Evolutionary conservation across 306 rosid species (phyloP), one percentile per base, ranked within the genome.

Genomic region (Neltuma alba): DNA sequence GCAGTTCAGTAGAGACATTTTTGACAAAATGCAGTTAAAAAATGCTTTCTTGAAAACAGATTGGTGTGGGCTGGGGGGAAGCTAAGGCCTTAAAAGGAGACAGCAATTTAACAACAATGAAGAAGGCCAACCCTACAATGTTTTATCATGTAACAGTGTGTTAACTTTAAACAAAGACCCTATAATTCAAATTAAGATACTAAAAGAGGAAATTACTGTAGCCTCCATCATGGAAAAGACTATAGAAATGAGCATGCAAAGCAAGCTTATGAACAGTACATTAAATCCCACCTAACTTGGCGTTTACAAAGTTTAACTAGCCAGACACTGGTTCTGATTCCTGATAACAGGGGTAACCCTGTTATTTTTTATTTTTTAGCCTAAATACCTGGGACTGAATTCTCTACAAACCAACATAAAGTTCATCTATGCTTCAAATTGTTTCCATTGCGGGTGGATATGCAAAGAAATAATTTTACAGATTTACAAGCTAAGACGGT

Each of bases 241-340:
- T 11, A 20, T 18, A 34, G 45, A 64, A 8, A 8, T 38, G 31
- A 66, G 55, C 7, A 81, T 54, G 34, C 20, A 75, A 66, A 74
- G 31, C 63, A 42, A 55, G 65, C 70, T 50, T 18, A 36, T 58
- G 36, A 62, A 81, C 11, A 31, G 64, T n/a, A 67, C 54, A 40
- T 28, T 25, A 67, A 75, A 57, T 75, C 15, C 62, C 64, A 67
- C 55, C 34, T 7, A 57, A 41, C 58, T 64, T 65, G 55, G 16
- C n/a, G 50, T 50, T 52, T 38, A n/a, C 61, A 48, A 48, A 74
- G 30, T 41, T 73, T 47, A 76, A 27, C 50, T 31, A 74, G 28
- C 37, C 54, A 54, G 42, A 50, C 27, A 80, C 40, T 62, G 47
- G 10, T 28, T 13, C 4, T 44, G 48, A 72, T 50, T 4, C 18